Evolutionary conservation across 2,329 filamentous ascomycete species (phyloP).

Genomic region (Xylariaceae sp.): DNA sequence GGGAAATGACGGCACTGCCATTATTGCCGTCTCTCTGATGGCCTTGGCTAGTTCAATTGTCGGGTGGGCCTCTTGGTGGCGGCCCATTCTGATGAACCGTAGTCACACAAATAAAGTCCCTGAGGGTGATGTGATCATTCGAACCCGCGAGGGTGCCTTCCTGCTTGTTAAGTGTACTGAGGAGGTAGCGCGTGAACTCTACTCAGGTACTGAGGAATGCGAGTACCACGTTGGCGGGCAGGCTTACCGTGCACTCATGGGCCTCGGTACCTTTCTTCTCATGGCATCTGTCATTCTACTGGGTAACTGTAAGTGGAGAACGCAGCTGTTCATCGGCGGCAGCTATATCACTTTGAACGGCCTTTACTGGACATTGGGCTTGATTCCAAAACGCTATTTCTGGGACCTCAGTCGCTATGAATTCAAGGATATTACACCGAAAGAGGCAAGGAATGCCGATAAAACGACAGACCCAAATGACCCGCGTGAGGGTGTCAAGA

Average conservation of each 20-base stretch:
- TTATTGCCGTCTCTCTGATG: conserved; percentile 58
- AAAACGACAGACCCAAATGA: conserved; percentile 38
- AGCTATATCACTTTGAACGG: conserved; percentile 66
- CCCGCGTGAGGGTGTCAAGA: conserved; percentile 49
- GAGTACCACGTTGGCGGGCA: conserved; percentile 55
- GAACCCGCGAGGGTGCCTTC: conserved; percentile 65
- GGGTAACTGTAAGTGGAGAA: conserved; percentile 66
- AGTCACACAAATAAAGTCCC: conserved; percentile 56
- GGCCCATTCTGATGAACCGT: conserved; percentile 59
- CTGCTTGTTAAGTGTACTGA: conserved; percentile 63
- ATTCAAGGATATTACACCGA: conserved; percentile 48
- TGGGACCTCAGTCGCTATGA: conserved; percentile 64
- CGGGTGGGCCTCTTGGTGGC: conserved; percentile 64
- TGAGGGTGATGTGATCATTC: conserved; percentile 64
- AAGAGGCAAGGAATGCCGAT: conserved; percentile 47
- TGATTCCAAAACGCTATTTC: conserved; percentile 55
- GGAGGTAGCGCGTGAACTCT: conserved; percentile 66
- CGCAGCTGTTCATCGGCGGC: conserved; percentile 63
- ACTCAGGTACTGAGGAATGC: conserved; percentile 66
- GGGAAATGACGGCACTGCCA: conserved; percentile 57
- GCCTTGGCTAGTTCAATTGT: conserved; percentile 59
- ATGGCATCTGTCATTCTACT: conserved; percentile 67
- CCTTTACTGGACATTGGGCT: conserved; percentile 62
- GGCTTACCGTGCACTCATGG: conserved; percentile 61
- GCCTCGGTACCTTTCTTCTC: conserved; percentile 61